These are phyloP conservation scores for Leptoxyphium fumago DNA, from an alignment of 2,329 filamentous ascomycete genomes.

Conservation along the genomic window DNA sequence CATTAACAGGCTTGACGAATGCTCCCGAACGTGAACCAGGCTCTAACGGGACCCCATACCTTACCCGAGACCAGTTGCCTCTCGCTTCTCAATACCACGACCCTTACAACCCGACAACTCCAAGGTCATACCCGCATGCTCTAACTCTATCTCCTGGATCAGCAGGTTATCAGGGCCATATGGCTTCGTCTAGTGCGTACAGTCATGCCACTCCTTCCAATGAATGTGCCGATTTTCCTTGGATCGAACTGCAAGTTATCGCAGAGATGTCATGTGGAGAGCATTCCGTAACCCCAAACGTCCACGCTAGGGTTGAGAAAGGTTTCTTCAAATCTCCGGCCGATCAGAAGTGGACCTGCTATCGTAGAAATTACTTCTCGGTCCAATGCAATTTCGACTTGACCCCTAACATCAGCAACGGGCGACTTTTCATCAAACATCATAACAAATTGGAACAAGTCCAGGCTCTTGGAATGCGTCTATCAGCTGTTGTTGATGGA, in stretches of 20 bases:
- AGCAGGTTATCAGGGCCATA: slow-evolving; percentile 6
- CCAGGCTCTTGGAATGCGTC: slow-evolving; percentile 64
- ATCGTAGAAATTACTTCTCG: slow-evolving; percentile 80
- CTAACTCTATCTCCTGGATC: slow-evolving; percentile 11
- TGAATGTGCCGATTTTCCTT: slow-evolving; percentile 28
- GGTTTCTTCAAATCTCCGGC: slow-evolving; percentile 59
- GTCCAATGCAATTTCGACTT: slow-evolving; percentile 68
- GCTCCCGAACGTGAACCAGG: slow-evolving; percentile 16
- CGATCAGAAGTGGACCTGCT: slow-evolving; percentile 82
- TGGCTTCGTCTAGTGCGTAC: slow-evolving; percentile 13
- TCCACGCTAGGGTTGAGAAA: slow-evolving; percentile 72
- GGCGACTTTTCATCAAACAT: slow-evolving; percentile 42
- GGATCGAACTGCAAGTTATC: slow-evolving; percentile 33
- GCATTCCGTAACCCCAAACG: slow-evolving; percentile 50
- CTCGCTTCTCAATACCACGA: slow-evolving; percentile 13
- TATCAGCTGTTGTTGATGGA: slow-evolving; percentile 69
- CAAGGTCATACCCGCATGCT: slow-evolving; percentile 11
- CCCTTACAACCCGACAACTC: slow-evolving; percentile 17
- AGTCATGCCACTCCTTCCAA: slow-evolving; percentile 13
- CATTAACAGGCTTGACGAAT: slow-evolving; percentile 14
- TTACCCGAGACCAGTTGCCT: slow-evolving; percentile 15
- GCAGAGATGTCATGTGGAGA: slow-evolving; percentile 50
- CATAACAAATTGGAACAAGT: slow-evolving; percentile 41
- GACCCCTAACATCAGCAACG: slow-evolving; percentile 43
- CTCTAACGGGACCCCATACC: slow-evolving; percentile 12